Conservation (phyloP, 2,329 filamentous ascomycete species). For the Monosporascus sp. region DNA sequence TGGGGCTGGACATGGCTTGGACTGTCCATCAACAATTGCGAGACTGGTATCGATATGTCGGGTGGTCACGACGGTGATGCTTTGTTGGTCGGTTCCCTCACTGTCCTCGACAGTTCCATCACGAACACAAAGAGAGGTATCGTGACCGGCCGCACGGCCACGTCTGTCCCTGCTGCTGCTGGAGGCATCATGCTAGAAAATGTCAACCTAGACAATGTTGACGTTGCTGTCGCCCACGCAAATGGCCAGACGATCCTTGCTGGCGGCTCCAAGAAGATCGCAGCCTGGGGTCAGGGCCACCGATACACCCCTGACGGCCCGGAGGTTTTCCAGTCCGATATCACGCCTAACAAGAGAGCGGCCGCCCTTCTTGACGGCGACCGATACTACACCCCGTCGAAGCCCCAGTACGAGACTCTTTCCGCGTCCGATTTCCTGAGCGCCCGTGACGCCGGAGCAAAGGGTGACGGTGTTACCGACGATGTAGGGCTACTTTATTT, state of each 20-base stretch:
- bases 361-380: constrained; percentile 44
- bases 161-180: constrained; percentile 38
- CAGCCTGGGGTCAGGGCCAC: constrained; percentile 65
- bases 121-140: constrained; percentile 60
- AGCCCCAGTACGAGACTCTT: constrained; percentile 65
- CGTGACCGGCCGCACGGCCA: constrained; percentile 51
- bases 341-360: constrained; percentile 44
- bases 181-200: constrained; percentile 56
- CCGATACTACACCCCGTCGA: constrained; percentile 58
- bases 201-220: constrained; percentile 32
- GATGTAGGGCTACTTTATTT: constrained; percentile 48
- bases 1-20: constrained; percentile 69
- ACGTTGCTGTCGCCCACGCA: constrained; percentile 34
- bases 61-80: constrained; percentile 36
- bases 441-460: constrained; percentile 51
- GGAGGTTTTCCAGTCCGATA: constrained; percentile 41
- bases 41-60: constrained; percentile 56
- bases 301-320: constrained; percentile 45
- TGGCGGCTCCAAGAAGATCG: constrained; percentile 48
- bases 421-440: constrained; percentile 54
- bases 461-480: constrained; percentile 66
- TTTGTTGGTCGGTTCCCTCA: constrained; percentile 64
- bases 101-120: constrained; percentile 66
- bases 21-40: constrained; percentile 54
- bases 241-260: constrained; percentile 43